Base-by-base conservation (phyloP, 2,329 filamentous ascomycete genomes). In the Claviceps maximensis region DNA sequence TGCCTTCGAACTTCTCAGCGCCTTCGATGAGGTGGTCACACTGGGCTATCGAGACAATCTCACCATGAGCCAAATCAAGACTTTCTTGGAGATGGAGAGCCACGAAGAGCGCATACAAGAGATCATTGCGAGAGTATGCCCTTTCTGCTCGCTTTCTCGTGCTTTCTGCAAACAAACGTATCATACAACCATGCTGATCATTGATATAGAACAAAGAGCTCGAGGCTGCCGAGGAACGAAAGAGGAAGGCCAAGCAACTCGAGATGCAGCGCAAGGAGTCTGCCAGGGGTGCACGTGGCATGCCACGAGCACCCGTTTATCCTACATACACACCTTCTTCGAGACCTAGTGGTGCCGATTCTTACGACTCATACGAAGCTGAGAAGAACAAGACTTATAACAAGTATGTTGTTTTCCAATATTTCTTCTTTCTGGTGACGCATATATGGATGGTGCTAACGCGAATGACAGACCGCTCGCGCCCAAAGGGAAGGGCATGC, bases 81-180 rank as follows among this genome's bases (percentile, higher is more conserved):
- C 93, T 2, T 98, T 98, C 77, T 71, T 98, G 61, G 94, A 97
- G 66, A 98, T 98, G 93, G 93, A 98, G 71, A 93, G 86, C 70
- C 93, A 98, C 65, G 94, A 98, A 72, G 93, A 98, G 77, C 84
- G 93, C 66, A 97, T 98, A 61, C 93, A 98, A 70, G 93, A 96
- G 67, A 98, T 96, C 58, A 96, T 96, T 65, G 89, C 89, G 57
- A 79, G 89, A 67, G 87, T 91, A 81, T 57, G 76, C 42, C 46
- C 23, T 9, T 42, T 36, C 31, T 13, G 8, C 25, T 21, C 21
- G 8, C 21, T 17, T 6, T 31, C 21, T 33, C 58, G 47, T 5
- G 8, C 15, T 47, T 36, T 33, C 49, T 33, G 25, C 1, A 10
- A 36, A 29, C 27, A 12, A 12, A 36, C 29, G 40, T 7, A 21